Percentiles rank a stretch among this genome's conserved stretches.
phyloP scores from a whole-genome alignment of 306 rosid genomes.

The Quercus dentata region DNA sequence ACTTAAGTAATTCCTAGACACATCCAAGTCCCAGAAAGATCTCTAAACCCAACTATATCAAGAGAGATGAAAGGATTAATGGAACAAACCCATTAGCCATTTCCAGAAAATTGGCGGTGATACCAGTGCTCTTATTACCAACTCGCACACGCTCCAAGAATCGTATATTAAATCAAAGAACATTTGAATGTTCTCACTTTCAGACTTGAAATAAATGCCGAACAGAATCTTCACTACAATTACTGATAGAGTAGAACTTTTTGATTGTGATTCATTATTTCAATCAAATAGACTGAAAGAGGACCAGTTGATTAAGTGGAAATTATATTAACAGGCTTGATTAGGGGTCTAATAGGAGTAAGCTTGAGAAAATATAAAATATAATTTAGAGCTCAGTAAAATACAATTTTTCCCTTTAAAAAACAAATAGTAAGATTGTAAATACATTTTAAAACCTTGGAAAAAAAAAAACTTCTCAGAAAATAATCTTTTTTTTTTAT shows the following conservation, averaged over 20 bases:
- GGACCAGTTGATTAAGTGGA: slow-evolving; percentile 4
- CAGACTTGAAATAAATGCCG: slow-evolving; percentile 5
- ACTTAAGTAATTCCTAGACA: slow-evolving; percentile 36
- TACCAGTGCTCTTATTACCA: slow-evolving; percentile 27
- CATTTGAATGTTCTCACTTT: slow-evolving; percentile 1
- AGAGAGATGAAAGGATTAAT: slow-evolving; percentile 21
- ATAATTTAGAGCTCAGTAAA: not conserved
- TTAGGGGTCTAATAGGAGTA: not conserved
- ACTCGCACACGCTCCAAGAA: slow-evolving; percentile 17
- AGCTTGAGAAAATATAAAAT: not conserved
- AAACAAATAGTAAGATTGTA: not conserved
- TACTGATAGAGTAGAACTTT: not conserved
- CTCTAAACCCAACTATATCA: slow-evolving; percentile 38
- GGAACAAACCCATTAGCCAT: slow-evolving; percentile 35
- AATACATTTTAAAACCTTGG: not conserved
- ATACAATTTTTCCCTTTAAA: not conserved
- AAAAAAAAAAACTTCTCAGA: not conserved
- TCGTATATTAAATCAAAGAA: slow-evolving; percentile 7
- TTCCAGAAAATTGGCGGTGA: slow-evolving; percentile 28
- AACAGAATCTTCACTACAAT: not conserved
- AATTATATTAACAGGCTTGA: not conserved
- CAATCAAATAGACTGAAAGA: slow-evolving; percentile 19
- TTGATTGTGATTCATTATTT: not conserved
- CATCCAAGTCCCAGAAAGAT: slow-evolving; percentile 37
- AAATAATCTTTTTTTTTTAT: not conserved